These are phyloP conservation scores for Paramecium bursaria DNA, from an alignment of 73 alveolate genomes.

Conservation along the genomic window DNA sequence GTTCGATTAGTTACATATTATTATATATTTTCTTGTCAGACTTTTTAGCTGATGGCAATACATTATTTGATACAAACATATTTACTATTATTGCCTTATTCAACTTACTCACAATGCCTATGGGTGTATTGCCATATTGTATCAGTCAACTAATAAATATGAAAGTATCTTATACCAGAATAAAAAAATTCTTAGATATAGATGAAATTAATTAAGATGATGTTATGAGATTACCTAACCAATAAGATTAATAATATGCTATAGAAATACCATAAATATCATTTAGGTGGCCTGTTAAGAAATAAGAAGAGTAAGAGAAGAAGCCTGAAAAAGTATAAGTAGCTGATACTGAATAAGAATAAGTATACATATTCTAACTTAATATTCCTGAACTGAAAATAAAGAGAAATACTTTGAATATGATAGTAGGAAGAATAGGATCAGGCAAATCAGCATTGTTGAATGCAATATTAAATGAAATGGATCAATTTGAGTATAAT, in stretches of 20 bases:
- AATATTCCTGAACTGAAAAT: slow-evolving; percentile 16
- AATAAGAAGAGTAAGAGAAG: not conserved
- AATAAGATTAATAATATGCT: not conserved
- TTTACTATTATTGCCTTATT: slow-evolving; percentile 68
- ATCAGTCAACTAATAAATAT: slow-evolving; percentile 47
- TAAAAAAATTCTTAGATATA: slow-evolving; percentile 47
- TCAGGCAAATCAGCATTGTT: slow-evolving; percentile 67
- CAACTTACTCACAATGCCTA: slow-evolving; percentile 51
- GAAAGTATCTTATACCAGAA: slow-evolving; percentile 58
- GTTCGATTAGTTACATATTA: slow-evolving; percentile 51
- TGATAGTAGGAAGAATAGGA: slow-evolving; percentile 67
- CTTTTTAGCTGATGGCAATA: slow-evolving; percentile 30
- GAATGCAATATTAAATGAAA: slow-evolving; percentile 67
- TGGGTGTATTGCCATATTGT: slow-evolving; percentile 63
- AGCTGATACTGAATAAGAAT: not conserved
- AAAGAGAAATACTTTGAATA: slow-evolving; percentile 19
- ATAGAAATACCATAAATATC: slow-evolving; percentile 40
- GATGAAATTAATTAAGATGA: slow-evolving; percentile 56
- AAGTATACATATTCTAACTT: slow-evolving; percentile 9
- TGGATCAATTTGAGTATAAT: slow-evolving; percentile 9
- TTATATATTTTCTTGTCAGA: slow-evolving; percentile 47
- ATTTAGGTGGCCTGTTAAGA: slow-evolving; percentile 64
- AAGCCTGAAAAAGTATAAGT: not conserved
- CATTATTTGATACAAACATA: slow-evolving; percentile 36
- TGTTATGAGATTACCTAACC: not conserved